phyloP scores from a whole-genome alignment of 192 early-diverging fungal species.

The Entomortierella beljakovae region DNA sequence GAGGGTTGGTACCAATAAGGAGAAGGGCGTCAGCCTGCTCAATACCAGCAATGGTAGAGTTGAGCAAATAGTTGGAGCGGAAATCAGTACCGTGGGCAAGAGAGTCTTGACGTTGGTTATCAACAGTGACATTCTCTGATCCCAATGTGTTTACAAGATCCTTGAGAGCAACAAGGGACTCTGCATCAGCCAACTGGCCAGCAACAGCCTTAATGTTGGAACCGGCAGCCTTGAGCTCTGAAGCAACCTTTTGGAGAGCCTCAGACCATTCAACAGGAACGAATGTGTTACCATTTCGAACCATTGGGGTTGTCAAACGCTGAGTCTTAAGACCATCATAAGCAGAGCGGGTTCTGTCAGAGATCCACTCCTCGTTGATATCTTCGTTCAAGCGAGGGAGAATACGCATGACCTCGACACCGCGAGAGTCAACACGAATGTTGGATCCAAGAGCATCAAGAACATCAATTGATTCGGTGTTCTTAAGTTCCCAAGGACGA shows the following conservation, averaged over 20 bases:
- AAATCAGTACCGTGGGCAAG: conserved; percentile 77
- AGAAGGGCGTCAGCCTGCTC: conserved; percentile 95
- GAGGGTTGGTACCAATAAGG: conserved; percentile 94
- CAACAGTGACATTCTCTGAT: conserved; percentile 87
- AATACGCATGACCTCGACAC: conserved; percentile 96
- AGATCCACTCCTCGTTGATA: conserved; percentile 99
- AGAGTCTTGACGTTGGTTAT: conserved; percentile 65
- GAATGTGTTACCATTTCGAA: conserved; percentile 87
- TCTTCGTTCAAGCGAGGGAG: conserved; percentile 96
- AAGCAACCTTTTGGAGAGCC: conserved; percentile 80
- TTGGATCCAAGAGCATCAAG: conserved; percentile 94
- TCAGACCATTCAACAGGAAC: conserved; percentile 88
- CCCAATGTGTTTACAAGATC: conserved; percentile 91
- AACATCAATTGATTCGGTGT: conserved; percentile 96
- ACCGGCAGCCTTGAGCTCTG: conserved; percentile 71
- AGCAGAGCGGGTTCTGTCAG: conserved; percentile 96
- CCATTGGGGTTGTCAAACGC: conserved; percentile 91
- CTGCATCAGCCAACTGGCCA: conserved; percentile 94
- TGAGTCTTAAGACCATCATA: conserved; percentile 97
- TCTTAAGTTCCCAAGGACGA: conserved; percentile 97
- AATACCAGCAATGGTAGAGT: conserved; percentile 85
- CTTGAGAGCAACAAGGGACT: conserved; percentile 94
- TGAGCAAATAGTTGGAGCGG: conserved; percentile 90
- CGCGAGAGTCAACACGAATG: conserved; percentile 96
- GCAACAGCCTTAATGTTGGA: conserved; percentile 85